Conservation (phyloP, 129 eudicot species). For the Ambrosia artemisiifolia region DNA sequence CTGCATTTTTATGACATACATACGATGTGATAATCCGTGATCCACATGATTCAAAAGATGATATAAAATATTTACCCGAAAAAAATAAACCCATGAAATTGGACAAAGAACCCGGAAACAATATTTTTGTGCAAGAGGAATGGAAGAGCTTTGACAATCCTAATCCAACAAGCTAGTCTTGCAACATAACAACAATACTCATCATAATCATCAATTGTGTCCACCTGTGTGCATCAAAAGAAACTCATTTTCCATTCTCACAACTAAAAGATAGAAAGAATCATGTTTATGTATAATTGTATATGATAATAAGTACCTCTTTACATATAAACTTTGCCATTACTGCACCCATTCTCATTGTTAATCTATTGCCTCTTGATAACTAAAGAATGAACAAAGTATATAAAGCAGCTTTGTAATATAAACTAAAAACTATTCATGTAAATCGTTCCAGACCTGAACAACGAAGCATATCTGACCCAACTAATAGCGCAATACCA, state of each 20-base stretch:
- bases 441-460: background rate
- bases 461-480: too few relatives aligned
- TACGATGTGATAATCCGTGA: background rate
- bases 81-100: conserved; percentile 98
- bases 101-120: conserved; percentile 70
- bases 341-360: conserved; percentile 98
- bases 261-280: background rate
- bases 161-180: conserved; percentile 94
- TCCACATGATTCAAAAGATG: background rate
- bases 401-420: background rate
- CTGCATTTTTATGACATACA: conserved; percentile 40
- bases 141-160: conserved; percentile 95
- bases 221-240: conserved; percentile 59
- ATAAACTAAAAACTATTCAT: conserved; percentile 12
- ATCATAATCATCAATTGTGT: conserved; percentile 83
- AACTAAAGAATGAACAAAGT: conserved; percentile 46
- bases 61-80: conserved; percentile 60
- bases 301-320: conserved; percentile 49
- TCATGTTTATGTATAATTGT: background rate
- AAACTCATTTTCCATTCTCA: conserved; percentile 14
- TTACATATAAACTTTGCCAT: conserved; percentile 97
- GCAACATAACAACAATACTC: conserved; percentile 98
- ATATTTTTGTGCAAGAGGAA: conserved; percentile 83
- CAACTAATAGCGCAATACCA: too few relatives aligned
- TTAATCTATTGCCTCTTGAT: conserved; percentile 92